Evolutionary conservation across 306 rosid genomes (phyloP), one percentile per base, ranked within the genome.

Genomic region (Malus sylvestris): DNA sequence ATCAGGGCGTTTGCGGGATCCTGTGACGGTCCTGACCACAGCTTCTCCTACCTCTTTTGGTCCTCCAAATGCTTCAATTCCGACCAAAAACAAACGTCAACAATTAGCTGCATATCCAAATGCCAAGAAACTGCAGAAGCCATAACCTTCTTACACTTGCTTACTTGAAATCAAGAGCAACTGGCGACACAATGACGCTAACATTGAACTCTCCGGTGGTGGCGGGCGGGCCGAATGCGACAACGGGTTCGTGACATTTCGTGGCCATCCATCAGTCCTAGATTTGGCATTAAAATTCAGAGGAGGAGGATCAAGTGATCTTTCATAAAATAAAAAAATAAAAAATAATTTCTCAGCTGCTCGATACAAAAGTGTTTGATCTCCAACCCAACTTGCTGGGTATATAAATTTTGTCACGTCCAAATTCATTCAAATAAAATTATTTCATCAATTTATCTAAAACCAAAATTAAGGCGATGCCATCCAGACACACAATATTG

Each of bases 311-410:
- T 95, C 98, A 64, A 92, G 86, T 67, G 97, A 89, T 71, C 33
- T 3, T 30, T 30, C 33, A 30, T 30, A 30, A 30, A 30, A 30
- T 0, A 30, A 30, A 30, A 30, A 30, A 30, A 30, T 30, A 29
- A 30, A 30, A 3, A 30, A 30, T 3, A 30, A 33, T 5, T 67
- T 92, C 84, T 92, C 89, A 35, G 90, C 90, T 25, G 96, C 93
- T 81, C 97, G 76, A 73, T 91, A 95, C 60, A 92, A 51, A 42
- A 88, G n/a, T 40, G 90, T 92, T 82, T 95, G 93, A 80, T 91
- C 98, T 82, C 99, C 97, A 71, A 92, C 97, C 99, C 97, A 95
- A 64, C 77, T 86, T 55, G 85, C 88, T 35, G 99, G 99, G 83
- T 92, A 95, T 87, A 95, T 86, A 59, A 95, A 92, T 76, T 92